Base-by-base conservation (phyloP, 805 yeast species). In the Metschnikowia drakensbergensis region DNA sequence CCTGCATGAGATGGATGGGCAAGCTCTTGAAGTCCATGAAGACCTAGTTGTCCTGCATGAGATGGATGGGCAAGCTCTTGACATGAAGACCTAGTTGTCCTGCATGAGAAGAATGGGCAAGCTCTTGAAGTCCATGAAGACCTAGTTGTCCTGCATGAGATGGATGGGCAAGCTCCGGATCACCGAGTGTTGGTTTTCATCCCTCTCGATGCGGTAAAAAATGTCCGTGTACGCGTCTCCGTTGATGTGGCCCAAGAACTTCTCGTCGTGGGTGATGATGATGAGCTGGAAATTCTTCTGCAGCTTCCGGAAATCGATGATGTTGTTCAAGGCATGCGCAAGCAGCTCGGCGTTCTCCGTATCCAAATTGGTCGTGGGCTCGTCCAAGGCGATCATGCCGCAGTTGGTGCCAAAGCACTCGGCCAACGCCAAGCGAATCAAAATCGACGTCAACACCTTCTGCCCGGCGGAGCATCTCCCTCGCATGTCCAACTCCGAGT, bases 381-480 rank as follows among this genome's bases (percentile, higher is more conserved):
- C 99, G 67, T 94, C 99, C 35, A 94, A 74, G 0, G 98, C 96
- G 58, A 94, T 88, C 67, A 94, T 86, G 43, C 99, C 99, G 71
- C 97, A 92, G 61, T 87, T 88, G 1, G 83, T 77, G 6, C 99
- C 98, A 71, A 94, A 92, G 60, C 97, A 88, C 66, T 94, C 98
- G 1, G 98, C 94, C 42, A 94, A 71, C 0, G 97, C 97, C 48
- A 94, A 69, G 47, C 99, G 75, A 48, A 94, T 92, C 30, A 94
- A 82, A 42, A 94, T 91, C 35, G 95, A 85, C 0, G 98, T 97
- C 40, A 94, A 68, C 4, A 94, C 97, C 60, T 90, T 88, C 66
- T 94, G 99, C 0, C 99, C 99, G 0, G 99, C 98, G 1, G 97
- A 88, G 64, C 99, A 94, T 49, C 99, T 72, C 0, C 99, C 99